Evolutionary conservation across 2,329 filamentous ascomycete genomes (phyloP).

Genomic region (Aschersonia sp.): DNA sequence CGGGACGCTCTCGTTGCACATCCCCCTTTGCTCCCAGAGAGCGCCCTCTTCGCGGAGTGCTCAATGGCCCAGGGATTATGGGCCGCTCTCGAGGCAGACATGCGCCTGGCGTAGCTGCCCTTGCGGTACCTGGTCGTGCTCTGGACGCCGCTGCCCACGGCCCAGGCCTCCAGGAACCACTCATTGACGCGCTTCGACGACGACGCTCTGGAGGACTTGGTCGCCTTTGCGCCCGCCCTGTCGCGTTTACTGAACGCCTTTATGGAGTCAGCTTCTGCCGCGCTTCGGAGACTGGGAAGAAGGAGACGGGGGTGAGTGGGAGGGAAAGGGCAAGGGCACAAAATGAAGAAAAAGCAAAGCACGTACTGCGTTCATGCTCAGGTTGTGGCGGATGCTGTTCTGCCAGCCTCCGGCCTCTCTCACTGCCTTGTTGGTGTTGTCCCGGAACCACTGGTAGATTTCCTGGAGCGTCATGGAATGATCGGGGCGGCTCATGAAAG

Average conservation of each 20-base stretch:
- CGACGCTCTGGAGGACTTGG: not conserved
- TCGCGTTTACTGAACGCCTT: conserved; percentile 28
- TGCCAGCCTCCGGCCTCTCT: conserved; percentile 77
- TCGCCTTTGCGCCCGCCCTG: conserved; percentile 12
- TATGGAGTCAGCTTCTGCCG: conserved; percentile 1
- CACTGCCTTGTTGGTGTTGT: conserved; percentile 65
- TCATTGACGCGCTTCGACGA: conserved; percentile 50
- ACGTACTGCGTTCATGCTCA: conserved; percentile 73
- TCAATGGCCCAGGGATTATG: conserved; percentile 9
- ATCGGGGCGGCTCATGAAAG: conserved; percentile 51
- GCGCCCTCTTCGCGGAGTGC: conserved; percentile 14
- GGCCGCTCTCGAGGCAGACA: conserved; percentile 4
- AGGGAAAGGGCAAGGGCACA: not conserved
- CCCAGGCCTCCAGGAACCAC: conserved; percentile 65
- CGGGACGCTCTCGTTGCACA: conserved; percentile 14
- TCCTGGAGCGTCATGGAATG: conserved; percentile 68
- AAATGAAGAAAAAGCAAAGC: not conserved
- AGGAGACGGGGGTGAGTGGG: not conserved
- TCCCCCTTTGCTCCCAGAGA: conserved; percentile 19
- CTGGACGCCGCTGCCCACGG: conserved; percentile 57
- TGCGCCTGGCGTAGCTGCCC: conserved; percentile 17
- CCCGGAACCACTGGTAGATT: conserved; percentile 80
- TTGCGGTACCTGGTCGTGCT: conserved; percentile 74
- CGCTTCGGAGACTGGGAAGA: no score
- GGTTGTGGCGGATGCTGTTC: conserved; percentile 88